Conservation (phyloP, 371 early-diverging fungal species). For the Haplosporangium sp. region DNA sequence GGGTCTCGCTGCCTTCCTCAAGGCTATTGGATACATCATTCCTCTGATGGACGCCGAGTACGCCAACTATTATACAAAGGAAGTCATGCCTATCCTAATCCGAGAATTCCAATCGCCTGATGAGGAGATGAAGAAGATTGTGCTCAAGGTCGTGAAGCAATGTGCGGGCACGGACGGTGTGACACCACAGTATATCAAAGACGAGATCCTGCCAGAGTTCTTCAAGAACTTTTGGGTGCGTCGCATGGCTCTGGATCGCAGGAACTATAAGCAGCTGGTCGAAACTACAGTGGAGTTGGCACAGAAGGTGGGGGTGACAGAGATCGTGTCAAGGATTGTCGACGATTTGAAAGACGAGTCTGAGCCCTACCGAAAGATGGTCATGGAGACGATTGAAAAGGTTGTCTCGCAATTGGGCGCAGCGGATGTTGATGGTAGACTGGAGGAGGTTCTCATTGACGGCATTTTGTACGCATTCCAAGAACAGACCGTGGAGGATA, state of each 20-base stretch:
- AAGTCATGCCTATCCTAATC: slow-evolving; percentile 92
- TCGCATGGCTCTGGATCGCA: slow-evolving; percentile 94
- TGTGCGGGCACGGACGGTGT: slow-evolving; percentile 96
- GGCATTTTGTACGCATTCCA: slow-evolving; percentile 97
- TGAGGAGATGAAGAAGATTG: slow-evolving; percentile 98
- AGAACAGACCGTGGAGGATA: slow-evolving; percentile 93
- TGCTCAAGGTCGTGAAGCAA: slow-evolving; percentile 96
- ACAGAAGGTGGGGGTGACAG: slow-evolving; percentile 92
- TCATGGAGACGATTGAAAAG: slow-evolving; percentile 94
- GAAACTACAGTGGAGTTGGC: slow-evolving; percentile 97
- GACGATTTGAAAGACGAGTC: slow-evolving; percentile 95
- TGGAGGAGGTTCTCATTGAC: slow-evolving; percentile 94
- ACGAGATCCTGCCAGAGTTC: slow-evolving; percentile 93
- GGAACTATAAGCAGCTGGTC: slow-evolving; percentile 92
- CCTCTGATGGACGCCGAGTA: slow-evolving; percentile 97
- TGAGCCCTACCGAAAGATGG: slow-evolving; percentile 96
- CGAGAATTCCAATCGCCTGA: slow-evolving; percentile 98
- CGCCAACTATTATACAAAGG: slow-evolving; percentile 92
- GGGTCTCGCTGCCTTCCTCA: slow-evolving; percentile 96
- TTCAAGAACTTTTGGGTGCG: slow-evolving; percentile 98
- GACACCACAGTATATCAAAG: slow-evolving; percentile 83
- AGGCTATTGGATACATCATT: slow-evolving; percentile 97
- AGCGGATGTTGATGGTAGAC: slow-evolving; percentile 89
- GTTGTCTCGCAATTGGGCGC: slow-evolving; percentile 85
- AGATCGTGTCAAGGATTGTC: slow-evolving; percentile 87